Conservation (phyloP, 1,284 basidiomycete genomes). For the Trametes hirsuta region DNA sequence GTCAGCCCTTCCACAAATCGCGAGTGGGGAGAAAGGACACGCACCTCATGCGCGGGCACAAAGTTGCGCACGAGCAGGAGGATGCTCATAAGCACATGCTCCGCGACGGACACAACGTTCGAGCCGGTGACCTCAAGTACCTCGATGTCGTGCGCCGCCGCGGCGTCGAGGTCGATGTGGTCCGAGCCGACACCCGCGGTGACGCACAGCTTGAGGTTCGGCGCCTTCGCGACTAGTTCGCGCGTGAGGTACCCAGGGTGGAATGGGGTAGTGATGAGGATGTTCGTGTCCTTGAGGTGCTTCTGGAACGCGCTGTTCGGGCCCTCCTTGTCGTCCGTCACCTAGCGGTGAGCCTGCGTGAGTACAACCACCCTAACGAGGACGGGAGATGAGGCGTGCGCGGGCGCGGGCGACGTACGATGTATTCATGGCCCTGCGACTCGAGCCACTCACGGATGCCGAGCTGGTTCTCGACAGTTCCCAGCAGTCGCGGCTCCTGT, state of each 20-base stretch:
- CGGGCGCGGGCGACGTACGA: conserved; percentile 45
- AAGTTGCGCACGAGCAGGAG: conserved; percentile 89
- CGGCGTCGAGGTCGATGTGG: conserved; percentile 90
- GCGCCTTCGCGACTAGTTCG: conserved; percentile 74
- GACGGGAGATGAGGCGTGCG: conserved; percentile 8
- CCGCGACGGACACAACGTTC: conserved; percentile 89
- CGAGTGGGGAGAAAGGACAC: conserved; percentile 19
- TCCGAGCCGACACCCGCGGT: conserved; percentile 98
- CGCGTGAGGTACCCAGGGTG: conserved; percentile 89
- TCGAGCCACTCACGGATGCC: conserved; percentile 76
- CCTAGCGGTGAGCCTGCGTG: conserved; percentile 42
- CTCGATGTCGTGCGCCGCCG: conserved; percentile 82
- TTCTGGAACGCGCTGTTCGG: conserved; percentile 86
- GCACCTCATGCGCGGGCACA: conserved; percentile 71
- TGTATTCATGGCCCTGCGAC: conserved; percentile 77
- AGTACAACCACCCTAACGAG: background rate
- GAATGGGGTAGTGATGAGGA: conserved; percentile 92
- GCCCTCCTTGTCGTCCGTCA: conserved; percentile 89
- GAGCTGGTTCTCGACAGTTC: conserved; percentile 90
- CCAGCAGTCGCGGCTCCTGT: conserved; percentile 84
- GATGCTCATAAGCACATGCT: conserved; percentile 87
- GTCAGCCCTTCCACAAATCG: background rate
- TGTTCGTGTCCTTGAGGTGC: conserved; percentile 80
- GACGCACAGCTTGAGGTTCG: conserved; percentile 90
- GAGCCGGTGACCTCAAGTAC: conserved; percentile 46